Evolutionary conservation across 148 eudicot genomes (phyloP), one percentile per base, ranked within the genome.

Genomic region (Arbutus unedo): DNA sequence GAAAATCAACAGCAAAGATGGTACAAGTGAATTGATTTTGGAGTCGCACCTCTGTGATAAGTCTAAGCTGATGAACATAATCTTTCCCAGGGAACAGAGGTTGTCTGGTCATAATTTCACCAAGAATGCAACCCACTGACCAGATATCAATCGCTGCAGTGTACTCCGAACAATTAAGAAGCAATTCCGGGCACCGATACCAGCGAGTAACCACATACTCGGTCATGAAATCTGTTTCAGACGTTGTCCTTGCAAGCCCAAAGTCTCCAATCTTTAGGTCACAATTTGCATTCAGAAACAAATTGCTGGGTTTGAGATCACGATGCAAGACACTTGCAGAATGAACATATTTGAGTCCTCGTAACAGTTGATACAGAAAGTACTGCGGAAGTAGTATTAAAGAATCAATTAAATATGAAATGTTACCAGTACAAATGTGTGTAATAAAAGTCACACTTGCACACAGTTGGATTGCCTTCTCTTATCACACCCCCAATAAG

Each of bases 61-160:
- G 93, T 81, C 86, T 89, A 75, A 94, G 90, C 86, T 94, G 98
- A 84, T 91, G 92, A 80, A 93, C 97, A 79, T 93, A 90, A 86
- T 91, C 97, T 83, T 76, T 90, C n/a, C 98, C 98, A 16, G 97
- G 98, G 50, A 94, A 93, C 80, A 94, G 89, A 62, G 97, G 95
- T 84, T 91, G 89, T 62, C 93, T 85, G 67, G 93, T 89, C 88
- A 94, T 84, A 47, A 93, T 89, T 83, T 94, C 98, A 82, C 94
- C 94, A 74, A 94, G 90, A 74, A 94, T 93, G 88, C 98, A 94
- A 84, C 98, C 98, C 47, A 94, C 98, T 79, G 98, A 93, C 98
- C 98, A 94, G 15, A 93, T 92, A 87, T 94, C 98, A 72, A 94
- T 91, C 38, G 98, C 97, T 86, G 96, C 89, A 72, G 95, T 91